Percentiles rank a stretch among this genome's conserved stretches.
phyloP scores from a whole-genome alignment of 441 rosid genomes.

The Arabidopsis hybrid region DNA sequence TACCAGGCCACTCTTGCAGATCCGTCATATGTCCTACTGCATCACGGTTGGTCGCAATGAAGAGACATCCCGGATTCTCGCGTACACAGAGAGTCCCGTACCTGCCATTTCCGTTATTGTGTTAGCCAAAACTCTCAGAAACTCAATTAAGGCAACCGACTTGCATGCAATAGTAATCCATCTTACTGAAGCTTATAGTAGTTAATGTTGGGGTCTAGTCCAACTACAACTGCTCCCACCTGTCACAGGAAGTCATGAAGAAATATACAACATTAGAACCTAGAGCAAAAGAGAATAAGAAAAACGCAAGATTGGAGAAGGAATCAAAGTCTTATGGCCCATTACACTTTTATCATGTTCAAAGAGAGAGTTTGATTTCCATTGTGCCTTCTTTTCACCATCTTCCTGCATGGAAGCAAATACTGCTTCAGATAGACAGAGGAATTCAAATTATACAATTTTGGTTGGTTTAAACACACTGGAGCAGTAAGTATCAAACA shows the following conservation, averaged over 20 bases:
- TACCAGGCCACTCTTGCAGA: constrained; percentile 96
- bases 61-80: constrained; percentile 92
- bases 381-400: constrained; percentile 64
- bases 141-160: neutral
- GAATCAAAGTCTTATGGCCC: constrained; percentile 34
- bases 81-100: constrained; percentile 90
- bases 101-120: constrained; percentile 49
- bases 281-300: neutral
- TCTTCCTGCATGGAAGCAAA: constrained; percentile 69
- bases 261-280: constrained; percentile 25
- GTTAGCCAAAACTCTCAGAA: constrained; percentile 27
- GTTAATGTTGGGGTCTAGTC: constrained; percentile 80
- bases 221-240: constrained; percentile 98
- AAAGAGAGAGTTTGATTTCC: constrained; percentile 66
- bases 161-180: constrained; percentile 29
- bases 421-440: constrained; percentile 20
- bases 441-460: neutral
- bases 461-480: neutral
- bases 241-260: constrained; percentile 37
- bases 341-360: constrained; percentile 86
- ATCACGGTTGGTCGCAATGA: constrained; percentile 89
- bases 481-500: neutral
- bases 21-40: constrained; percentile 87
- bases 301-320: constrained; percentile 17
- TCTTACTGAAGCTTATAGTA: constrained; percentile 94